Conservation (phyloP, 768 basidiomycete species). For the Pleurotus tuoliensis region DNA sequence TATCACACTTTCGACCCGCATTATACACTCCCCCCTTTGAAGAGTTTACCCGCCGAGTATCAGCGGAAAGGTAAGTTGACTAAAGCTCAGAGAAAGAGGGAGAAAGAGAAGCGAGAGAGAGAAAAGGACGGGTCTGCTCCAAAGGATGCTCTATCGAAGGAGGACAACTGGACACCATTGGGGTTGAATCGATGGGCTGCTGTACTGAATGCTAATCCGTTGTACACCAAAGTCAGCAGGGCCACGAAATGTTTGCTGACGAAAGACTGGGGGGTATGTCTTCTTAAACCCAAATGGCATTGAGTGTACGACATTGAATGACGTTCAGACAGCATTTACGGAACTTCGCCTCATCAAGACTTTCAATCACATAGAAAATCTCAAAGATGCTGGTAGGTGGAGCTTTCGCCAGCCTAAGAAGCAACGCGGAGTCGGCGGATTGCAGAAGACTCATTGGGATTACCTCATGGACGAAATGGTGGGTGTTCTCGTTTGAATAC, state of each 20-base stretch:
- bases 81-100: slow-evolving; percentile 44
- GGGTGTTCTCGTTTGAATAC: slow-evolving; percentile 17
- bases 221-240: slow-evolving; percentile 63
- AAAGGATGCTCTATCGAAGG: slow-evolving; percentile 35
- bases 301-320: slow-evolving; percentile 4
- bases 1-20: slow-evolving; percentile 31
- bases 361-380: slow-evolving; percentile 77
- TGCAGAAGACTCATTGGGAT: slow-evolving; percentile 90
- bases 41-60: slow-evolving; percentile 45
- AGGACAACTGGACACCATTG: slow-evolving; percentile 56
- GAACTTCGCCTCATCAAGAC: slow-evolving; percentile 78
- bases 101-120: slow-evolving; percentile 42
- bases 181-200: slow-evolving; percentile 74
- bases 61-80: slow-evolving; percentile 43
- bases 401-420: slow-evolving; percentile 95
- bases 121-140: slow-evolving; percentile 40
- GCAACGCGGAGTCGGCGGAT: slow-evolving; percentile 72
- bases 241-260: slow-evolving; percentile 77
- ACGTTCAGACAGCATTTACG: slow-evolving; percentile 65
- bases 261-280: slow-evolving; percentile 79
- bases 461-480: slow-evolving; percentile 97
- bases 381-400: slow-evolving; percentile 83
- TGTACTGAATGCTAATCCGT: slow-evolving; percentile 70
- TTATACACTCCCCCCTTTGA: slow-evolving; percentile 48
- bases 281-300: neutral